Evolutionary conservation across 495 filamentous ascomycete genomes (phyloP).

Genomic region (Aspergillus campestris): DNA sequence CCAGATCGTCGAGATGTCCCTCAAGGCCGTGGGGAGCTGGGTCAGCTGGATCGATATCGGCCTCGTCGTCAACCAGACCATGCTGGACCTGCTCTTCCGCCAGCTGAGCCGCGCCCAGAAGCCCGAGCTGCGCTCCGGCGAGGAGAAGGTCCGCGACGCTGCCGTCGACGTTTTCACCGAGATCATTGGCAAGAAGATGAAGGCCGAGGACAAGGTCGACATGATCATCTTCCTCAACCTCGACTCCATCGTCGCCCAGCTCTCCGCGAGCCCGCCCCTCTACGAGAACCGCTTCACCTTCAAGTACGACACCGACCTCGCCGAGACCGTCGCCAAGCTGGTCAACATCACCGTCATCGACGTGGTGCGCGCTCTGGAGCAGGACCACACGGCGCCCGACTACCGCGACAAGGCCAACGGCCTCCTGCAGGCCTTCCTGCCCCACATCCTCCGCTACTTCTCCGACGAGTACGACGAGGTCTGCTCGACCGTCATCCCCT

Average conservation of each 20-base stretch:
- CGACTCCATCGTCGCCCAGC: constrained; percentile 67
- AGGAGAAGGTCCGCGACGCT: constrained; percentile 72
- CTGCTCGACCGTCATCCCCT: constrained; percentile 87
- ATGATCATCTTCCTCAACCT: constrained; percentile 89
- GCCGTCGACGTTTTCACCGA: constrained; percentile 91
- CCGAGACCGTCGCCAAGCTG: constrained; percentile 90
- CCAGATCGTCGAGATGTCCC: constrained; percentile 69
- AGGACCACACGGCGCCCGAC: constrained; percentile 46
- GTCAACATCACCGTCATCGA: constrained; percentile 83
- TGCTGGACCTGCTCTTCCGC: constrained; percentile 76
- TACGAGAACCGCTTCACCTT: constrained; percentile 67
- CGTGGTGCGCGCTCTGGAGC: constrained; percentile 69
- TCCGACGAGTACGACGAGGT: constrained; percentile 97
- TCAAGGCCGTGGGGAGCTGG: constrained; percentile 88
- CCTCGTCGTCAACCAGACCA: constrained; percentile 78
- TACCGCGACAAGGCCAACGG: constrained; percentile 56
- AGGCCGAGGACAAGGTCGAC: constrained; percentile 79
- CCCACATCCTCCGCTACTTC: constrained; percentile 83
- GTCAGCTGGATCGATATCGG: constrained; percentile 97
- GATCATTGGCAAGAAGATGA: constrained; percentile 97
- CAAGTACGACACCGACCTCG: constrained; percentile 88
- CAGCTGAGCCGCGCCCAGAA: constrained; percentile 55
- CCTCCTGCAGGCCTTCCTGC: constrained; percentile 71
- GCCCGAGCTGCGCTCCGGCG: constrained; percentile 39
- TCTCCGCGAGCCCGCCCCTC: constrained; percentile 71